These are phyloP conservation scores for Populus pruinosa DNA, from an alignment of 345 rosid species.

Conservation along the genomic window DNA sequence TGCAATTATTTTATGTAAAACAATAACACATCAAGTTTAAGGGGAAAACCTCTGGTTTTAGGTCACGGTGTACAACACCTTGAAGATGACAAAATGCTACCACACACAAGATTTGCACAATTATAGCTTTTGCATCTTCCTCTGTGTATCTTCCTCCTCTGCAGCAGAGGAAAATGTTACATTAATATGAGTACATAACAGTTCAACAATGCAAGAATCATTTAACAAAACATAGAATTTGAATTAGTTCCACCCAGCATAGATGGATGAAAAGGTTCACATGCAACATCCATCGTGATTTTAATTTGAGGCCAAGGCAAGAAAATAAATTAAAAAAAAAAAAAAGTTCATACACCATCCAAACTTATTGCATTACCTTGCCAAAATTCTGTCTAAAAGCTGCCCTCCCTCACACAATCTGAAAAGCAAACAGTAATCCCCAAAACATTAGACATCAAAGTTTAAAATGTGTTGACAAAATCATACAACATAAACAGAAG, in stretches of 20 bases:
- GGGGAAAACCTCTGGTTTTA: slow-evolving; percentile 82
- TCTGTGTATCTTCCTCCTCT: slow-evolving; percentile 96
- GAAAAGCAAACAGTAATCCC: slow-evolving; percentile 22
- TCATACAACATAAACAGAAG: neutral
- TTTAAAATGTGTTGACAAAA: neutral
- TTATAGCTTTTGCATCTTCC: slow-evolving; percentile 75
- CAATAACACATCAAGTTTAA: neutral
- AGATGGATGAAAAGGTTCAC: neutral
- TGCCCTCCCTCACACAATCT: slow-evolving; percentile 99
- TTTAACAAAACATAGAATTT: neutral
- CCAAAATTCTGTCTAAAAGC: slow-evolving; percentile 80
- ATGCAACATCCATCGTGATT: neutral
- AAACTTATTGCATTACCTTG: slow-evolving; percentile 45
- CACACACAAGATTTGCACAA: slow-evolving; percentile 73
- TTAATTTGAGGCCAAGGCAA: neutral
- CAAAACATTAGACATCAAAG: slow-evolving; percentile 10
- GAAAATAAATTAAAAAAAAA: neutral
- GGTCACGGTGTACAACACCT: slow-evolving; percentile 96
- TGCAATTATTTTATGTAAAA: neutral
- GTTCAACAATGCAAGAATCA: neutral
- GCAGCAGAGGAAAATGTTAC: slow-evolving; percentile 6
- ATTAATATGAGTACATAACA: slow-evolving; percentile 4
- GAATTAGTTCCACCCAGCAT: neutral
- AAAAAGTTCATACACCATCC: neutral
- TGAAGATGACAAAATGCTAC: slow-evolving; percentile 94